Evolutionary conservation across 2,329 filamentous ascomycete species (phyloP), one percentile per base, ranked within the genome.

Genomic region (Colletotrichum acutatum): DNA sequence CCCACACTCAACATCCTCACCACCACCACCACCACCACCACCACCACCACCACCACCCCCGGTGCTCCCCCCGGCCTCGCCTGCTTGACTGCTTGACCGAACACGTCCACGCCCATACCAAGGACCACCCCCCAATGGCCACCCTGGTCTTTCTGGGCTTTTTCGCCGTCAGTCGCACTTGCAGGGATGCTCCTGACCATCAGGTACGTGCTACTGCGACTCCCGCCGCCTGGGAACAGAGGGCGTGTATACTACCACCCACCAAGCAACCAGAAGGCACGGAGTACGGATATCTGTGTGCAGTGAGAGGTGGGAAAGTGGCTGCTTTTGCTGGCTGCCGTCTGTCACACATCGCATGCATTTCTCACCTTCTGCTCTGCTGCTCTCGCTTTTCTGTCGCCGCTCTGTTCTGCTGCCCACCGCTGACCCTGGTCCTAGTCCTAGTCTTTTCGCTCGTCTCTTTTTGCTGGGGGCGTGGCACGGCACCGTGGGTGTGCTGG

Each of bases 191-290:
- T 72, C 62, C 71, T 66, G 68, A 63, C 67, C 71, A 67, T 72
- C 71, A 74, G 71, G 68, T 74, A 72, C 68, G 71, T 72, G 68
- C 68, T 74, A 63, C 68, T 71, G 52, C 53, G 61, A 67, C 71
- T 72, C 61, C 57, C 57, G 71, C 63, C 57, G 68, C 68, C 70
- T 61, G 70, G 69, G 70, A 70, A 71, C 61, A 66, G 62, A 22
- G 19, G 19, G 19, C 37, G 16, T 42, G 16, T 19, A 19, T 24
- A 53, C 30, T 7, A n/a, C n/a, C n/a, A n/a, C n/a, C n/a, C n/a
- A n/a, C n/a, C n/a, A 12, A 22, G 49, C 4, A 24, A n/a, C 16
- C 12, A 54, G n/a, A n/a, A n/a, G 52, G 52, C 32, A 54, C n/a
- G 52, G 16, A 26, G 52, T 56, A 49, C 42, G 42, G 42, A 49